These are phyloP conservation scores for Teratosphaeria pseudoeucalypti DNA, from an alignment of 2,329 filamentous ascomycete species.

Conservation along the genomic window DNA sequence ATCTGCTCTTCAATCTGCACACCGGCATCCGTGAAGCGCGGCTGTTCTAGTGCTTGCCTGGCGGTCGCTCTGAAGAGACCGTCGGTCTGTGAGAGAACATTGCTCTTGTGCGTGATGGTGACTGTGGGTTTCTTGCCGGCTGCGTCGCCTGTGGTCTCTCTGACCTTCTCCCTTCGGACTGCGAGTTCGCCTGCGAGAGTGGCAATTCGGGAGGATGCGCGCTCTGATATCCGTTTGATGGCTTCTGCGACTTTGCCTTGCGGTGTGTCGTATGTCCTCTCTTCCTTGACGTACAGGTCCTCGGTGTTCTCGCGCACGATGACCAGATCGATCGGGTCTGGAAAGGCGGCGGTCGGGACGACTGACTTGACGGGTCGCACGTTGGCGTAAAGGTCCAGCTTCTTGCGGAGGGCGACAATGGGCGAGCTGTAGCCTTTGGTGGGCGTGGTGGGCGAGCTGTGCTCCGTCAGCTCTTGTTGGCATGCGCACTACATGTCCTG, in stretches of 20 bases:
- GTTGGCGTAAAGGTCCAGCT: conserved; percentile 91
- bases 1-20: conserved; percentile 81
- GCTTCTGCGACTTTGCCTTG: conserved; percentile 82
- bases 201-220: conserved; percentile 74
- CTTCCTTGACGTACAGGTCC: conserved; percentile 96
- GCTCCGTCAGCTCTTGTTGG: background rate
- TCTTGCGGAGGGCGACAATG: conserved; percentile 93
- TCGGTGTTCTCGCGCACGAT: conserved; percentile 99
- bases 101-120: conserved; percentile 97
- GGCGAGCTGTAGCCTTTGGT: conserved; percentile 94
- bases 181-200: conserved; percentile 93
- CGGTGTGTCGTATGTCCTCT: conserved; percentile 66
- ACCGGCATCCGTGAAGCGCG: conserved; percentile 53
- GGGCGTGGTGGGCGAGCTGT: conserved; percentile 69
- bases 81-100: conserved; percentile 92
- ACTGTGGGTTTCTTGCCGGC: conserved; percentile 65
- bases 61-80: conserved; percentile 82
- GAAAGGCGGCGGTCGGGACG: conserved; percentile 45
- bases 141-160: conserved; percentile 44
- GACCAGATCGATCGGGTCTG: conserved; percentile 72
- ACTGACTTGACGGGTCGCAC: conserved; percentile 90
- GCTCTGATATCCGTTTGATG: conserved; percentile 91
- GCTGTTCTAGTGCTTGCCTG: conserved; percentile 57
- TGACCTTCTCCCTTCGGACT: conserved; percentile 70
- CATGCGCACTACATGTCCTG: background rate